These are phyloP conservation scores for Claviceps citrina DNA, from an alignment of 2,329 filamentous ascomycete species.

Conservation along the genomic window DNA sequence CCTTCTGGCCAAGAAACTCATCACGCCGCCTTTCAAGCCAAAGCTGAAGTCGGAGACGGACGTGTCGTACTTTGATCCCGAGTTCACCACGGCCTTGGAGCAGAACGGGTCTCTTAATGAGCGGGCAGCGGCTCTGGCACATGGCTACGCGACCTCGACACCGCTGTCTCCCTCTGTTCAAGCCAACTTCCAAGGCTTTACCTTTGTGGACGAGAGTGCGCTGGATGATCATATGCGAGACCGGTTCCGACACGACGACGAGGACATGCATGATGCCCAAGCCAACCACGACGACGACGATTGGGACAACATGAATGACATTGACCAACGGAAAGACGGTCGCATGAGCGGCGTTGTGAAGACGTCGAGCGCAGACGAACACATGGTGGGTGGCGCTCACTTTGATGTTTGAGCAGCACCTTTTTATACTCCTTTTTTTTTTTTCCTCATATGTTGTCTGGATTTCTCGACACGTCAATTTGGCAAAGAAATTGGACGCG, in stretches of 20 bases:
- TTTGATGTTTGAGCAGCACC: slow-evolving; percentile 44
- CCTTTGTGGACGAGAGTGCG: slow-evolving; percentile 94
- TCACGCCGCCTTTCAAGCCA: slow-evolving; percentile 93
- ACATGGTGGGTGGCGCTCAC: slow-evolving; percentile 46
- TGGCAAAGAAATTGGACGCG: neutral
- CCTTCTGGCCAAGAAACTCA: slow-evolving; percentile 72
- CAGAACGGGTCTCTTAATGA: slow-evolving; percentile 80
- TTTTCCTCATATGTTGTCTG: neutral
- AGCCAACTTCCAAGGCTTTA: slow-evolving; percentile 96
- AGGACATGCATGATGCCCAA: slow-evolving; percentile 44
- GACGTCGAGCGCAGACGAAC: slow-evolving; percentile 42
- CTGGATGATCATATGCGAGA: slow-evolving; percentile 70
- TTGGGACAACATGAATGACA: slow-evolving; percentile 44
- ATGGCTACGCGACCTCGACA: slow-evolving; percentile 75
- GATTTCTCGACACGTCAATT: neutral
- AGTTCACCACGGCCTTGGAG: slow-evolving; percentile 90
- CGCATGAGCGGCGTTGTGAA: slow-evolving; percentile 50
- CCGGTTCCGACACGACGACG: slow-evolving; percentile 31
- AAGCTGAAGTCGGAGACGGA: slow-evolving; percentile 92
- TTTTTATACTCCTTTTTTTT: neutral
- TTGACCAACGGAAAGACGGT: slow-evolving; percentile 35
- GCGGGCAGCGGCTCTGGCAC: slow-evolving; percentile 70
- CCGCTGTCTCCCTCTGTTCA: slow-evolving; percentile 90
- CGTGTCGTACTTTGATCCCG: slow-evolving; percentile 95
- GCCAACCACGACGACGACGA: slow-evolving; percentile 31